Evolutionary conservation across 306 rosid species (phyloP), one percentile per base, ranked within the genome.

Genomic region (Erythrophleum fordii): DNA sequence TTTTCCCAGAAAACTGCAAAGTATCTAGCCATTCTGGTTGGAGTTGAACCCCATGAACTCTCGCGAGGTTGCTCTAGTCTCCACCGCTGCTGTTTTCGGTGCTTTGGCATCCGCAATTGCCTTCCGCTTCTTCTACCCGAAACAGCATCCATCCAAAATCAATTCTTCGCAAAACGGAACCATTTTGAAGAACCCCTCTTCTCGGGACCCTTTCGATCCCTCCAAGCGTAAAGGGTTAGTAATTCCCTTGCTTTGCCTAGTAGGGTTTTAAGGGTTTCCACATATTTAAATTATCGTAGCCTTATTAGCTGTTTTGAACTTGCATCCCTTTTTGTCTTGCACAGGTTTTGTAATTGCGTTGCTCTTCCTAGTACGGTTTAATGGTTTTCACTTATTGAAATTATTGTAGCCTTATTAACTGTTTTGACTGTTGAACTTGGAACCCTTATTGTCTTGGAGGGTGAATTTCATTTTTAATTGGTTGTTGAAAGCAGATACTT

Each of bases 141-240:
- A 78, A 61, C 79, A 51, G 46, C 82, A 39, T 17, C 29, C 76
- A 9, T 56, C 77, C 56, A 41, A 56, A 10, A 17, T 66, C 72
- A 62, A 61, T 72, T 75, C 82, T 14, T 51, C 88, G 0, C 81
- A 56, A 53, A 90, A 86, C 84, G 94, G 83, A 51, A 60, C 51
- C 73, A 82, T 80, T 18, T 66, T 78, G 6, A 60, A 75, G 53
- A 87, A 88, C 2, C 14, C 42, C n/a, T 69, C 86, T 45, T 42
- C 91, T 17, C 85, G 5, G 11, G 88, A 87, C 77, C 96, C 94
- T 51, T 91, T 89, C 12, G 92, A 95, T 78, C 92, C 98, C 72
- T 88, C 98, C 79, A 95, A 90, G 83, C 92, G 99, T 51, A 35
- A 82, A 60, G 92, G 89, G 98, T 95, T 26, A 45, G 75, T 82